Base-by-base conservation (phyloP, 1,139 yeast species). In the Hyphopichia pseudoburtonii region DNA sequence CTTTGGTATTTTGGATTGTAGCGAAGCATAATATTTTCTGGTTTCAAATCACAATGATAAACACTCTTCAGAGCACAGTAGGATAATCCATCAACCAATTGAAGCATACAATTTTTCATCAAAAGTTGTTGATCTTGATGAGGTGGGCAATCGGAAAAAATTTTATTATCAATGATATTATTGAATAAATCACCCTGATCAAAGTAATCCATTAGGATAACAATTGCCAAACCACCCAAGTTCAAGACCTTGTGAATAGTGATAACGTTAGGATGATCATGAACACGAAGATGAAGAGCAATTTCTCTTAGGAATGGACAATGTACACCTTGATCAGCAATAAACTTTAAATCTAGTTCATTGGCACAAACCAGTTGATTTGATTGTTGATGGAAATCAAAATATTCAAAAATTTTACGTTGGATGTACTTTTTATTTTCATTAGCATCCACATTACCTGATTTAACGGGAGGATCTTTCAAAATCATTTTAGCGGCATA, bases 21-120 rank as follows among this genome's bases (percentile, higher is more conserved):
- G 17, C 52, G 51, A 12, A 84, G 80, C 66, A 89, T 67, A 33
- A 89, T 76, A 56, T 89, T 89, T 60, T 89, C 97, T 1, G 97
- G 97, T 60, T 89, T 88, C 49, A 89, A 73, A 58, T 89, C 97
- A 60, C 97, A 89, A 56, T 89, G 97, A 52, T 76, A 89, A 11
- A 89, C 77, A 26, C 80, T 78, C 30, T 70, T 65, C 10, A 73
- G 64, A 49, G 84, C 87, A 53, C 95, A 85, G 59, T 79, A 82
- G 31, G 73, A 70, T 24, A 89, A 70, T 1, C 82, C 95, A 42
- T 84, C 87, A 15, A 87, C 65, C 34, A 89, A 64, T 58, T 89
- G 96, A 21, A 82, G 58, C 57, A 88, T 86, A 30, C 86, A 86
- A 38, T 76, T 74, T 53, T 84, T 85, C 66, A 86, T 80, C 47